Base-by-base conservation (phyloP, 2,329 filamentous ascomycete genomes). In the Neocucurbitaria cava region DNA sequence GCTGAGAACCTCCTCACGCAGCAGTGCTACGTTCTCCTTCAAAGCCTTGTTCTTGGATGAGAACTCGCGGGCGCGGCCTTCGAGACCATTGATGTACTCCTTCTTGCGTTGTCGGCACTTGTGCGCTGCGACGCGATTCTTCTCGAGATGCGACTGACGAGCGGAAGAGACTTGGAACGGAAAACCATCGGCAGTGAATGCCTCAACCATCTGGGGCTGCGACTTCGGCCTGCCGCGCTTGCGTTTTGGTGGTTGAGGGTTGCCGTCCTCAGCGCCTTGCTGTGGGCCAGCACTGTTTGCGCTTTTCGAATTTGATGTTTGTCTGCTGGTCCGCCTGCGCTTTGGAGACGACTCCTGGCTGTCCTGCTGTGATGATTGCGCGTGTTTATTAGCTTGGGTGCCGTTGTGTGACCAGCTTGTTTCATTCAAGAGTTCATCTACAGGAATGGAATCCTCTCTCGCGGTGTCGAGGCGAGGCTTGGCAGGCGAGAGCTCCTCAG, bases 101-200 rank as follows among this genome's bases (percentile, higher is more conserved):
- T 86, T 86, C 73, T 86, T 86, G 76, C 90, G 90, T 66, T 88
- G 84, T 3, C 89, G 84, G 67, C 89, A 92, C 69, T 91, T 91
- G 70, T 86, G 89, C 1, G 89, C 89, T 0, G 89, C 89, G 2
- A 89, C 77, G 9, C 89, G 82, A 71, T 92, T 92, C 56, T 89
- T 84, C 73, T 90, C 87, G 0, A 91, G 80, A 62, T 75, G 72
- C 2, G 69, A 70, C 52, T 74, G 66, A 46, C 72, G 72, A 40
- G 71, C 67, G 3, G 70, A 72, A 5, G 72, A 71, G 5, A 74
- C 70, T 18, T 71, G 66, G 52, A 73, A 68, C 2, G 70, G 70
- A 36, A 64, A 71, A 26, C 70, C 72, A 17, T 74, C 71, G 15
- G 68, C 59, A 3, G 70, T 72, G 52, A 52, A 71, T 15, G 65